Conservation (phyloP, 352 stramenopile species). For the Globisporangium cylindrosporum region DNA sequence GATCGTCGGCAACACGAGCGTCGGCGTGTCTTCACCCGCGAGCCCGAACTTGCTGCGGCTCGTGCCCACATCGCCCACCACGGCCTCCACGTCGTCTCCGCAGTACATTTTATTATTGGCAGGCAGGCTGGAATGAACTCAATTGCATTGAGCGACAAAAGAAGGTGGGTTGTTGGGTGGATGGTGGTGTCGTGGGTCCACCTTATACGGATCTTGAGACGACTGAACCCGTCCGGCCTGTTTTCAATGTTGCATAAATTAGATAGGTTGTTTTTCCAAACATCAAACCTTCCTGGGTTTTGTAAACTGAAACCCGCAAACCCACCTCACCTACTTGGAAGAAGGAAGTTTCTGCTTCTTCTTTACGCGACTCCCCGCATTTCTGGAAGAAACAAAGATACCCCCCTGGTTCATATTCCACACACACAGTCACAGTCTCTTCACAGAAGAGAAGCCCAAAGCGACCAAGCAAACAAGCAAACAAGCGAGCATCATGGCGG, state of each 20-base stretch:
- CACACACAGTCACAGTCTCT: background rate
- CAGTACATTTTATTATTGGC: constrained; percentile 87
- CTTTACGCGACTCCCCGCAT: background rate
- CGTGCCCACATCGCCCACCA: constrained; percentile 93
- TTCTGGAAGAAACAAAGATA: constrained; percentile 10
- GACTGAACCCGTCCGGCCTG: background rate
- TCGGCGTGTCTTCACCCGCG: constrained; percentile 93
- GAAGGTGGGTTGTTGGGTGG: background rate
- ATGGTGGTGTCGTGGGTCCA: background rate
- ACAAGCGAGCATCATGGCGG: constrained; percentile 30
- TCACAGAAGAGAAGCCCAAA: background rate
- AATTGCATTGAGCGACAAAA: background rate
- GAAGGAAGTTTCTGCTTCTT: background rate
- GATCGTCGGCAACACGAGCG: constrained; percentile 80
- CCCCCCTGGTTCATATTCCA: background rate
- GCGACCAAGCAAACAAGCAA: constrained; percentile 2
- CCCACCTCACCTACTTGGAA: background rate
- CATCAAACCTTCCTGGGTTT: background rate
- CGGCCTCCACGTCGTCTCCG: constrained; percentile 94
- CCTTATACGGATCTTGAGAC: background rate
- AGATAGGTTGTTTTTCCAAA: background rate
- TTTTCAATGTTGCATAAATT: background rate
- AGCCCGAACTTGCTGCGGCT: constrained; percentile 93
- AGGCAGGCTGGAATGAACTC: background rate
- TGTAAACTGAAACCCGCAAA: background rate